These are phyloP conservation scores for Penicillium sp. DNA, from an alignment of 2,329 filamentous ascomycete species.

Conservation along the genomic window DNA sequence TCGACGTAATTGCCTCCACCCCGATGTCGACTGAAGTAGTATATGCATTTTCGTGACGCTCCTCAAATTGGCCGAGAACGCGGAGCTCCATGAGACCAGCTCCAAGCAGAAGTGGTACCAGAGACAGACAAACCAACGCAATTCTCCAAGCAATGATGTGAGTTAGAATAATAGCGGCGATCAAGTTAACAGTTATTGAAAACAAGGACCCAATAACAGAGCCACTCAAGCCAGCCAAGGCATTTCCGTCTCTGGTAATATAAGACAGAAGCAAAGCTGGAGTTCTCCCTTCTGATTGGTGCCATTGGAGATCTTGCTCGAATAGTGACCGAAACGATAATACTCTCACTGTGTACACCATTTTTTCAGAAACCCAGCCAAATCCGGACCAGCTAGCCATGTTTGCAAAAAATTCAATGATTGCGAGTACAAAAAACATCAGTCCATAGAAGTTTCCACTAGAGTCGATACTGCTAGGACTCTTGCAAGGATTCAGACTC, in stretches of 20 bases:
- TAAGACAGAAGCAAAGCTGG: conserved; percentile 61
- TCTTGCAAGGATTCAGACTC: conserved; percentile 53
- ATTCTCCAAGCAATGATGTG: conserved; percentile 74
- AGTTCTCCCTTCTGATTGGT: conserved; percentile 61
- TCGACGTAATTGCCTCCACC: conserved; percentile 50
- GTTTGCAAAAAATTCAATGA: conserved; percentile 60
- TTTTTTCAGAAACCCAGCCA: conserved; percentile 59
- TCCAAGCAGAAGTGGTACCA: conserved; percentile 65
- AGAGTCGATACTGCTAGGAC: conserved; percentile 45
- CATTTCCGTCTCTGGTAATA: conserved; percentile 66
- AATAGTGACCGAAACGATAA: conserved; percentile 63
- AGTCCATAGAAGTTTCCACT: conserved; percentile 53
- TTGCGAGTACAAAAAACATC: conserved; percentile 59
- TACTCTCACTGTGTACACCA: conserved; percentile 61
- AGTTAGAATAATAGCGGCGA: conserved; percentile 64
- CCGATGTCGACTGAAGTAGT: conserved; percentile 49
- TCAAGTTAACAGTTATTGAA: conserved; percentile 63
- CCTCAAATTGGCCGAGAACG: conserved; percentile 58
- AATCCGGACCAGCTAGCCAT: conserved; percentile 57
- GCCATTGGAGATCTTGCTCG: conserved; percentile 66
- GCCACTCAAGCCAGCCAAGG: conserved; percentile 65
- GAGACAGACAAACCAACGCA: conserved; percentile 65
- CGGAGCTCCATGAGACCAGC: conserved; percentile 66
- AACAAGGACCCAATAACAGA: conserved; percentile 67
- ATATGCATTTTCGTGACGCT: conserved; percentile 49